Percentiles rank a stretch among this genome's conserved stretches.
These are phyloP conservation scores for Penicillium alfredii DNA, from an alignment of 495 filamentous ascomycete species.

Conservation along the genomic window DNA sequence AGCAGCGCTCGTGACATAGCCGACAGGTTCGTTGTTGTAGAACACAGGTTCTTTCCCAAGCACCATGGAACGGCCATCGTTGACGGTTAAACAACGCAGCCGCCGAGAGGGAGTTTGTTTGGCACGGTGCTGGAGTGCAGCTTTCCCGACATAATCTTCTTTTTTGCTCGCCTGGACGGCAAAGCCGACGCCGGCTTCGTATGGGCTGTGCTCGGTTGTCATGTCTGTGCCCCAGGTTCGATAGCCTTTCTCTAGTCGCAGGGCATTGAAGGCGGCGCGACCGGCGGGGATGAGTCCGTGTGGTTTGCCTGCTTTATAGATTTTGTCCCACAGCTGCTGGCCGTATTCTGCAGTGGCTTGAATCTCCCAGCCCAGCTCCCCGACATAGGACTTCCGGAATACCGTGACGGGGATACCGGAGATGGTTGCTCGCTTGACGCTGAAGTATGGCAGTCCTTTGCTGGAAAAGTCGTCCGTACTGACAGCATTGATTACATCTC, in stretches of 20 bases:
- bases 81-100: slow-evolving; percentile 37
- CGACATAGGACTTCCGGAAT: slow-evolving; percentile 43
- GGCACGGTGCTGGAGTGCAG: slow-evolving; percentile 24
- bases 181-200: slow-evolving; percentile 38
- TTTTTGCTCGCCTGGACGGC: slow-evolving; percentile 32
- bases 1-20: slow-evolving; percentile 45
- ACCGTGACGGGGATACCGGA: slow-evolving; percentile 37
- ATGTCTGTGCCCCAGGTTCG: slow-evolving; percentile 40
- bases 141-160: slow-evolving; percentile 35
- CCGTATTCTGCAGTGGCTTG: slow-evolving; percentile 44
- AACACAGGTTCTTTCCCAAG: slow-evolving; percentile 49
- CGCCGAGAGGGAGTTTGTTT: slow-evolving; percentile 20
- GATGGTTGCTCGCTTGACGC: slow-evolving; percentile 29
- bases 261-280: slow-evolving; percentile 41
- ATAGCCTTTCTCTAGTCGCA: slow-evolving; percentile 45
- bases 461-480: slow-evolving; percentile 37
- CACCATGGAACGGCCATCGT: slow-evolving; percentile 41
- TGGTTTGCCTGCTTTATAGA: slow-evolving; percentile 38
- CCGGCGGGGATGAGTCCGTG: slow-evolving; percentile 45
- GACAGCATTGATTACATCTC: slow-evolving; percentile 28
- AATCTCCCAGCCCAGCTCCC: slow-evolving; percentile 48
- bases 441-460: slow-evolving; percentile 34
- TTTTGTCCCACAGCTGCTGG: slow-evolving; percentile 39
- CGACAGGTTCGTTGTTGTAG: slow-evolving; percentile 26
- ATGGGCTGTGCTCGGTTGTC: slow-evolving; percentile 45